Evolutionary conservation across 352 stramenopile genomes (phyloP), one percentile per base, ranked within the genome.

Genomic region (Phytophthora nicotianae): DNA sequence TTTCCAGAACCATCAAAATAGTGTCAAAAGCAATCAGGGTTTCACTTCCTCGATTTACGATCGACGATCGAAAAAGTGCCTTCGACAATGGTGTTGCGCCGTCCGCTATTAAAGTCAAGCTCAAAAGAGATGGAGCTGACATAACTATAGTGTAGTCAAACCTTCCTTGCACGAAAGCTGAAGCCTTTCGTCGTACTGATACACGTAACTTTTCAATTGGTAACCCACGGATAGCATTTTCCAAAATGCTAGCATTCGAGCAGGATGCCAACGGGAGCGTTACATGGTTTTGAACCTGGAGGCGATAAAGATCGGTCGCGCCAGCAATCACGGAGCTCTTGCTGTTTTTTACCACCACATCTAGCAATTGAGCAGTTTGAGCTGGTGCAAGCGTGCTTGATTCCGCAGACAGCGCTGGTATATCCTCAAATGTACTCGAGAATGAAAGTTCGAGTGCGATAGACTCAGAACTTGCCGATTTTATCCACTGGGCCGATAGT

Each of bases 1-100:
- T 50, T 38, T 64, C 29, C 38, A 71, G 27, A 19, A 16, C 50
- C 37, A 71, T 62, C 38, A 29, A 55, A 62, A 71, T 46, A 23
- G 49, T 62, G 53, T 55, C 50, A 9, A 64, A 29, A 8, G 23
- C 35, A 46, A 48, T 20, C 16, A 49, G 17, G 4, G 17, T 40
- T 32, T 61, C 33, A 10, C 7, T 57, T n/a, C 33, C 62, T 42
- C n/a, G 13, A 27, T 50, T 37, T 11, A 47, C 16, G n/a, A 50
- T 23, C 4, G 51, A 41, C 35, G 24, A 19, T 57, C 23, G 32
- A 46, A 62, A 62, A 8, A 46, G 37, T 43, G 40, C 20, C 24
- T 50, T 50, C 37, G 42, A 49, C 21, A 49, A 49, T 10, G 20
- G 20, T 32, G 42, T 4, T 32, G 42, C 21, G 26, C 27, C 37